These are phyloP conservation scores for Cladorrhinum sp. DNA, from an alignment of 2,329 filamentous ascomycete species.

Conservation along the genomic window DNA sequence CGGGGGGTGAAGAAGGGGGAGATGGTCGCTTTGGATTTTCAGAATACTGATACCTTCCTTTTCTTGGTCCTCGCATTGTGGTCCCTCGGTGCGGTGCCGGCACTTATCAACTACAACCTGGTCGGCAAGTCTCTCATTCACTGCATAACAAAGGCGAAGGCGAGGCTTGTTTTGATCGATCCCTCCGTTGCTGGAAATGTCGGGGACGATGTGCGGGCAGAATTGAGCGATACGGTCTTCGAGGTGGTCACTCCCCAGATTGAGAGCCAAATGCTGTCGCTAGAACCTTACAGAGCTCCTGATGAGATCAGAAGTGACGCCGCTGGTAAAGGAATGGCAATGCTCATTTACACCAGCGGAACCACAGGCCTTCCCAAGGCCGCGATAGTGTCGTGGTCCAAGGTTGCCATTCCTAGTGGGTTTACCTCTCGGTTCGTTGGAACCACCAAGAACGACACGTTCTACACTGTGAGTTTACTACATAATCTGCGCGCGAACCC, in stretches of 20 bases:
- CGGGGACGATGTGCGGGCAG: slow-evolving; percentile 53
- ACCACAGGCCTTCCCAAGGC: slow-evolving; percentile 83
- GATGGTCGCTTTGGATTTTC: slow-evolving; percentile 76
- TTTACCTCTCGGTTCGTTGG: slow-evolving; percentile 56
- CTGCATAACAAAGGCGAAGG: slow-evolving; percentile 66
- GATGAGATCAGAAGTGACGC: slow-evolving; percentile 54
- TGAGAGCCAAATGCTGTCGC: slow-evolving; percentile 51
- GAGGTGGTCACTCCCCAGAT: slow-evolving; percentile 59
- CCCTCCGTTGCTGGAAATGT: slow-evolving; percentile 53
- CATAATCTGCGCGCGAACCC: slow-evolving; percentile 4
- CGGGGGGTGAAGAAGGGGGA: slow-evolving; percentile 66
- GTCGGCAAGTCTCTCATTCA: slow-evolving; percentile 68
- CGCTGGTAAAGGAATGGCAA: slow-evolving; percentile 55
- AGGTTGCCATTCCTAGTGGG: slow-evolving; percentile 52
- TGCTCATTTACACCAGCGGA: slow-evolving; percentile 81
- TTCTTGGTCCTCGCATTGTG: slow-evolving; percentile 76
- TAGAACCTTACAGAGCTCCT: slow-evolving; percentile 53
- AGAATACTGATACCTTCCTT: slow-evolving; percentile 75
- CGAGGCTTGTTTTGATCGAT: slow-evolving; percentile 69
- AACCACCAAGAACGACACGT: slow-evolving; percentile 61
- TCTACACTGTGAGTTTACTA: slow-evolving; percentile 63
- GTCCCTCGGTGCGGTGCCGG: slow-evolving; percentile 78
- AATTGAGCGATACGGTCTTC: slow-evolving; percentile 52
- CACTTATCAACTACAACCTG: slow-evolving; percentile 87
- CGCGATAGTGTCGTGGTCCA: slow-evolving; percentile 71